phyloP scores from a whole-genome alignment of 768 basidiomycete genomes.

The Suillus bovinus region DNA sequence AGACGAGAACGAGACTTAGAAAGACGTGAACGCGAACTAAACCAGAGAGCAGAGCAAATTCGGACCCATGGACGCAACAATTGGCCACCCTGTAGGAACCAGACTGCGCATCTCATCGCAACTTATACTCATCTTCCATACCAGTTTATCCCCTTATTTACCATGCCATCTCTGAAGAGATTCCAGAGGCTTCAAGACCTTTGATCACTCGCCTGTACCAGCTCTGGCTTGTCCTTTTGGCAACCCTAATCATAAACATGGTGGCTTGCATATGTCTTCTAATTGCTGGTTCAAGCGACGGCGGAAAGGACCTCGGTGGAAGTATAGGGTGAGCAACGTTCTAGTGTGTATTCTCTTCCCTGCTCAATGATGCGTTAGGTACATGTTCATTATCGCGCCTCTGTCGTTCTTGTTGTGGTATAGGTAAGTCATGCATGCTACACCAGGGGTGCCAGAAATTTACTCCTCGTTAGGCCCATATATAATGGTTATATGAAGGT shows the following conservation, averaged over 20 bases:
- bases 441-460: conserved; percentile 11
- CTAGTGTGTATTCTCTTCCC: conserved; percentile 1
- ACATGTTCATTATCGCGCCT: conserved; percentile 73
- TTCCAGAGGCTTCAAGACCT: conserved; percentile 76
- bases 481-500: conserved; percentile 99
- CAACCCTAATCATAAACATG: conserved; percentile 85
- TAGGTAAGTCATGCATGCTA: conserved; percentile 52
- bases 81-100: conserved; percentile 81
- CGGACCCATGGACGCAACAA: conserved; percentile 83
- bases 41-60: conserved; percentile 65
- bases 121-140: conserved; percentile 20
- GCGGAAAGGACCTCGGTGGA: conserved; percentile 77
- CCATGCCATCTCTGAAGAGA: conserved; percentile 90
- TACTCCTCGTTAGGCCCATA: conserved; percentile 62
- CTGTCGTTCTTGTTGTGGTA: conserved; percentile 95
- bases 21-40: conserved; percentile 74
- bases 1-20: conserved; percentile 82
- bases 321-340: conserved; percentile 67
- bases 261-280: conserved; percentile 88
- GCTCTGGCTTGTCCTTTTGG: conserved; percentile 89
- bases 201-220: conserved; percentile 87
- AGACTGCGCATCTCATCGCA: conserved; percentile 17
- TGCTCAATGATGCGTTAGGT: conserved; percentile 43
- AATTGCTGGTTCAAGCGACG: conserved; percentile 71
- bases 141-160: conserved; percentile 92